Evolutionary conservation across 495 filamentous ascomycete genomes (phyloP), one percentile per base, ranked within the genome.

Genomic region (Hypoxylon trugodes): DNA sequence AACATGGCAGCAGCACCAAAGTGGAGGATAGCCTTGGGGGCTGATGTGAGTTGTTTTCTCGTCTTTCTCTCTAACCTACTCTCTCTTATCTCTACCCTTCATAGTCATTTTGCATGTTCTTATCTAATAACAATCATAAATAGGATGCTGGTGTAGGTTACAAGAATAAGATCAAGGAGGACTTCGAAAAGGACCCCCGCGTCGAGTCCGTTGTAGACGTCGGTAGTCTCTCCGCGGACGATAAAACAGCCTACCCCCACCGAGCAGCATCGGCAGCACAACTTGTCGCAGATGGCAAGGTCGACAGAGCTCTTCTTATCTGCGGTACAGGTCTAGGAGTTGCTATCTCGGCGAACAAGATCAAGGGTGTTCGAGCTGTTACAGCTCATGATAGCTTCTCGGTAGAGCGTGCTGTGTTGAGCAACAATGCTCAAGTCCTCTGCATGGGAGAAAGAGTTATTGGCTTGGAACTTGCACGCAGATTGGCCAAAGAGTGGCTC

Each of bases 401-500:
- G 41, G 90, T 96, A 36, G 91, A 96, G 82, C 79, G 90, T 41
- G 87, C 89, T 10, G 85, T 94, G 12, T 76, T 93, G 68, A 91
- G 89, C 78, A 94, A 94, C 76, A 87, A 96, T 75, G 90, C 90
- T 19, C 91, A 96, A 75, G 91, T 96, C 32, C 83, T 96, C 22
- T 96, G 91, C 76, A 89, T 96, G 82, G 91, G 91, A 1, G 89
- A 96, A 80, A 80, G 91, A 32, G 91, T 96, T 5, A 84, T 96
- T 22, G 91, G 91, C 0, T 69, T 93, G 25, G 91, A 96, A 70
- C 74, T 96, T 25, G 91, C 91, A 32, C 82, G 89, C 72, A 80
- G 88, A 72, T 75, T 96, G 59, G 91, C 87, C 10, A 86, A 83
- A 67, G 91, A 94, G 79, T 96, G 90, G 90, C 69, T 96, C 37